Conservation (phyloP, 2,329 filamentous ascomycete species). For the Cryphonectria naterciae region DNA sequence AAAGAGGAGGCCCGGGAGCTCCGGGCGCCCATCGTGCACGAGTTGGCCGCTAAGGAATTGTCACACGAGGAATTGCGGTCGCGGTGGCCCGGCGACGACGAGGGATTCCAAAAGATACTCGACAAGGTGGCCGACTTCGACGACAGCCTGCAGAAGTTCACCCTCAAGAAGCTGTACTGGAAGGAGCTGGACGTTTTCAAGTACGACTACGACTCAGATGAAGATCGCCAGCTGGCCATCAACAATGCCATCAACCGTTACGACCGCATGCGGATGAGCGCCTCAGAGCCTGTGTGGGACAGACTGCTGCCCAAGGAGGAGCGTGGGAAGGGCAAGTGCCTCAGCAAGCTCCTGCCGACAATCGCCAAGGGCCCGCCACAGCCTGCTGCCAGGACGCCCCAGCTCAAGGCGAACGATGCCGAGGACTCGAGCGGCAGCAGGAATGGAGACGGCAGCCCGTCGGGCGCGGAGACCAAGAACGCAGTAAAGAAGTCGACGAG, state of each 20-base stretch:
- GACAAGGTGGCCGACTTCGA: constrained; percentile 63
- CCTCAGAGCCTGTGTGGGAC: constrained; percentile 64
- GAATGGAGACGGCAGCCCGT: constrained; percentile 46
- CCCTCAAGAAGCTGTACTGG: constrained; percentile 60
- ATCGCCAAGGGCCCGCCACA: constrained; percentile 57
- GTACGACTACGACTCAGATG: constrained; percentile 58
- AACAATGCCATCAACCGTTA: constrained; percentile 64
- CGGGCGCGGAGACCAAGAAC: constrained; percentile 37
- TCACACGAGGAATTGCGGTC: constrained; percentile 52
- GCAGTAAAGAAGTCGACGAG: constrained; percentile 40
- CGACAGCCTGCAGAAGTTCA: constrained; percentile 54
- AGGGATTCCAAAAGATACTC: constrained; percentile 59
- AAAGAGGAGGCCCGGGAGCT: constrained; percentile 53
- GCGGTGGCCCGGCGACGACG: constrained; percentile 55
- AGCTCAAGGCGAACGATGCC: constrained; percentile 54
- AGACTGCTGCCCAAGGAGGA: constrained; percentile 61
- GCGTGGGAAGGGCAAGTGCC: constrained; percentile 61
- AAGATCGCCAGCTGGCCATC: constrained; percentile 62
- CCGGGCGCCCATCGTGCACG: constrained; percentile 59
- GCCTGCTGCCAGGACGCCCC: constrained; percentile 55
- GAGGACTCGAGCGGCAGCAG: constrained; percentile 51
- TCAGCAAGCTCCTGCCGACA: constrained; percentile 64
- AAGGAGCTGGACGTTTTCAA: constrained; percentile 68
- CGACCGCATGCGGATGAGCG: constrained; percentile 61
- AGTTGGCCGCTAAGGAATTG: constrained; percentile 60